phyloP scores from a whole-genome alignment of 768 basidiomycete species.

The Stropharia rugosoannulata region DNA sequence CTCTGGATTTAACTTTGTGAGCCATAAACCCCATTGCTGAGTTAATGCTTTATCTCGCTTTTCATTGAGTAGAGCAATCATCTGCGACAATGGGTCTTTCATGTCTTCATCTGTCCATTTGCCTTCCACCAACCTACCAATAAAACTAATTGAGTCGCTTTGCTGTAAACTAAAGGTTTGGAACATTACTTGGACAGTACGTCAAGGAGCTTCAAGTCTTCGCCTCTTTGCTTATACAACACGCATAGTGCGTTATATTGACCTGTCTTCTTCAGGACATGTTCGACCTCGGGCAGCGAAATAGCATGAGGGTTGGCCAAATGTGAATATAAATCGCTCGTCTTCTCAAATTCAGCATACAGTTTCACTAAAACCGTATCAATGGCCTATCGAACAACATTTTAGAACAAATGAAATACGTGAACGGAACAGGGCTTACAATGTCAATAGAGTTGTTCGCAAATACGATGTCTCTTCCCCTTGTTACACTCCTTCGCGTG shows the following conservation, averaged over 20 bases:
- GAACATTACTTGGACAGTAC: conserved; percentile 60
- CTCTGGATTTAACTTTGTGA: conserved; percentile 66
- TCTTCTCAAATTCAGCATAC: conserved; percentile 60
- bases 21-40: conserved; percentile 81
- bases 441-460: conserved; percentile 22
- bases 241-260: conserved; percentile 63
- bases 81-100: conserved; percentile 58
- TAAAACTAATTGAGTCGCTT: background rate
- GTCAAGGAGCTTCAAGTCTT: conserved; percentile 63
- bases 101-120: conserved; percentile 64
- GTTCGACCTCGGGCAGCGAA: conserved; percentile 62
- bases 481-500: conserved; percentile 39
- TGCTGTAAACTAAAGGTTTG: background rate
- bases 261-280: conserved; percentile 45
- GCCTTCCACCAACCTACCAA: conserved; percentile 60
- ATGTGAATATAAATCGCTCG: conserved; percentile 58
- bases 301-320: conserved; percentile 55
- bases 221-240: conserved; percentile 55
- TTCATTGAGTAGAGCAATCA: conserved; percentile 55
- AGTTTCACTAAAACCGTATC: conserved; percentile 82
- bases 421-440: conserved; percentile 11
- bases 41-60: conserved; percentile 60
- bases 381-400: conserved; percentile 49
- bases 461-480: conserved; percentile 19
- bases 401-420: background rate